These are phyloP conservation scores for Cucurbita argyrosperma DNA, from an alignment of 306 rosid genomes.

Conservation along the genomic window DNA sequence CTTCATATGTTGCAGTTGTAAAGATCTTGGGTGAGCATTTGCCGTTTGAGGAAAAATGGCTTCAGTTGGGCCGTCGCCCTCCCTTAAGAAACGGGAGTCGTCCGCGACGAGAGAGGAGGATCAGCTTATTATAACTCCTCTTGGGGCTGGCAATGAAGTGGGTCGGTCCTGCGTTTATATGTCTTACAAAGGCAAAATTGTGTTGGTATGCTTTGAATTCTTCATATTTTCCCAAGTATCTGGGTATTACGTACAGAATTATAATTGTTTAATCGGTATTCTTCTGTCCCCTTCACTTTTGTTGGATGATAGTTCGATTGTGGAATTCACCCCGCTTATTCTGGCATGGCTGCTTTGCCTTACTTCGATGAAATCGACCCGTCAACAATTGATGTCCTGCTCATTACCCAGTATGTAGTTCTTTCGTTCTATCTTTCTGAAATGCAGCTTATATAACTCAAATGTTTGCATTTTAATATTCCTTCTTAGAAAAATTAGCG, in stretches of 20 bases:
- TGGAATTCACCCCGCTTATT: constrained; percentile 84
- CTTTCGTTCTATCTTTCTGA: neutral
- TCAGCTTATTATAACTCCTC: constrained; percentile 50
- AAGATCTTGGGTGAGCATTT: neutral
- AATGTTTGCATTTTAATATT: neutral
- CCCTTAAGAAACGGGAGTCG: constrained; percentile 44
- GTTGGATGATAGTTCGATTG: constrained; percentile 52
- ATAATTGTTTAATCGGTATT: neutral
- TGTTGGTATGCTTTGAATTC: constrained; percentile 21
- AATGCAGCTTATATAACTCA: neutral
- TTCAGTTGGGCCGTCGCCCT: constrained; percentile 25
- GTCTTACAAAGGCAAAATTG: constrained; percentile 60
- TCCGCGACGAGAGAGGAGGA: constrained; percentile 48
- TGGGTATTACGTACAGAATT: neutral
- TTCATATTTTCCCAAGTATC: neutral
- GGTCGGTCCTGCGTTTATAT: constrained; percentile 88
- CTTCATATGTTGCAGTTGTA: neutral
- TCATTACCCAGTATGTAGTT: constrained; percentile 59
- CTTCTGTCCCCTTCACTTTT: neutral
- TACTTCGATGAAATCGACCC: constrained; percentile 96
- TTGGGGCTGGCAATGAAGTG: constrained; percentile 92
- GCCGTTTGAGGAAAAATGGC: constrained; percentile 17
- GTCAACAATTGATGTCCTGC: constrained; percentile 72
- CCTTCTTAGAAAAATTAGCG: neutral
- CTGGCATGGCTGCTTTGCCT: constrained; percentile 95